Evolutionary conservation across 2,329 filamentous ascomycete genomes (phyloP), one percentile per base, ranked within the genome.

Genomic region (Hortaea werneckii): DNA sequence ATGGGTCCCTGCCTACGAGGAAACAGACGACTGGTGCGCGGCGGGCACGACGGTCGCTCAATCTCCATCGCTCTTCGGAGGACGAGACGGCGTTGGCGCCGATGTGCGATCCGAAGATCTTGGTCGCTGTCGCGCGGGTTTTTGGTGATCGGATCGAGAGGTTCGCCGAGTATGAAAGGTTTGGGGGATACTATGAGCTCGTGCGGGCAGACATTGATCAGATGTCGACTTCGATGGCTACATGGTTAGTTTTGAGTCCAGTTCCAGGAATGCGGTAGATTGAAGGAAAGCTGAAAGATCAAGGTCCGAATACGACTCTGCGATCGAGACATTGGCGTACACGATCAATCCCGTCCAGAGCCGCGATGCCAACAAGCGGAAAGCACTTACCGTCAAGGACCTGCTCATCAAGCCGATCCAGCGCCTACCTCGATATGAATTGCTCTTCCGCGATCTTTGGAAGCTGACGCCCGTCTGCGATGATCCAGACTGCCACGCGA

Each of bases 371-470:
- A 75, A 79, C 45, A 73, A 76, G 29, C 86, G 78, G 57, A 94
- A 87, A 59, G 84, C 87, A 2, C 69, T 94, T 53, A 88, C 85
- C 1, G 78, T 95, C 52, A 79, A 82, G 41, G 92, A 96, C 65
- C 73, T 96, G 5, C 74, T 96, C 45, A 88, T 95, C 54, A 96
- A 96, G 86, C 92, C 90, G 0, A 89, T 95, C 13, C 90, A 98
- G 66, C 78, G 90, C 45, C 78, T 95, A 20, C 94, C 87, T 70
- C 87, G 85, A 67, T 96, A 96, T 60, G 87, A 87, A 8, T 71
- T 98, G 4, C 71, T 96, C 2, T 89, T 96, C 58, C 76, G 80
- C 5, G 87, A 95, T 58, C 73, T 98, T 6, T 74, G 89, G 49
- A 89, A 84, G 58, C 77, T 83, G 54, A 95, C 89, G 0, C 86